Evolutionary conservation across 306 rosid species (phyloP), one percentile per base, ranked within the genome.

Genomic region (Cucurbita argyrosperma): DNA sequence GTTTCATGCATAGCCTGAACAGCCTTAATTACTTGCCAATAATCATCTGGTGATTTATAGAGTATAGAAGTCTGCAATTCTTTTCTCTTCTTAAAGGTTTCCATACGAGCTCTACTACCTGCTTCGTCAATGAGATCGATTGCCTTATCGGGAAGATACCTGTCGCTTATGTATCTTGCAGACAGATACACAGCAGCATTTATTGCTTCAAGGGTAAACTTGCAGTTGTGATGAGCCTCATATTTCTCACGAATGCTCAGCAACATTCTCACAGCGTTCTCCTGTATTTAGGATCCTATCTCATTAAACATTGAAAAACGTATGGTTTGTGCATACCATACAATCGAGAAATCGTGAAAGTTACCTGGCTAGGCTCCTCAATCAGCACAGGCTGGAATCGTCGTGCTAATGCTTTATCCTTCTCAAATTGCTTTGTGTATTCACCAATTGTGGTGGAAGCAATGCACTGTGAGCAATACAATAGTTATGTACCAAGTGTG

Each of bases 71-170:
- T 70, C 71, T 82, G 83, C 74, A 82, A 79, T 74, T 88, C 88
- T 79, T 73, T 88, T 84, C 79, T 92, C 82, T 71, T 83, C 85
- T 75, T 88, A 72, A 81, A 88, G 77, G 90, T 86, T 76, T 88
- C 96, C 74, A 94, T 94, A 73, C 85, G 83, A 86, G 93, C 97
- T 78, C 89, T 89, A 77, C 97, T 90, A 82, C 98, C 98, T 2
- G 98, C 98, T 81, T 94, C 98, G 74, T 94, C 98, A 74, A 94
- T 85, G 77, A 94, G 92, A 83, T 90, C 98, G 75, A 90, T 88
- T 78, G 98, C 98, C 88, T 94, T 94, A 82, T 94, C 98, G 43
- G 98, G 98, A 68, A 94, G 98, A 84, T 87, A 85, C 79, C 98
- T 89, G 83, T 90, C 96, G 39, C 82, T 76, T 70, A 70, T 70